Evolutionary conservation across 805 yeast genomes (phyloP), one percentile per base, ranked within the genome.

Genomic region (Candida loeiensis): DNA sequence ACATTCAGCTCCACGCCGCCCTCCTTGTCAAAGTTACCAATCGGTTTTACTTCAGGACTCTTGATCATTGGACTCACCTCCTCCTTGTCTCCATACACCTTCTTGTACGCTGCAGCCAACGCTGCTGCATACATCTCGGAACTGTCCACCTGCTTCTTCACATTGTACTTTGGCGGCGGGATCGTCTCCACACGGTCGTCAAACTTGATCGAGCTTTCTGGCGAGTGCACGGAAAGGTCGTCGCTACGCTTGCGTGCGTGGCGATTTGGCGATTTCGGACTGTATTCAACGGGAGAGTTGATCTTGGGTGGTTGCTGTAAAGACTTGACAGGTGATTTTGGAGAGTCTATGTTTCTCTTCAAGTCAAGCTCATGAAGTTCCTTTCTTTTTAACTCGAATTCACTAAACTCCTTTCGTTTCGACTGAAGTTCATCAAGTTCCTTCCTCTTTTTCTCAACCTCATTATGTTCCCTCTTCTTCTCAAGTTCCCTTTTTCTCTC

Each of bases 151-250:
- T 28, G 19, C n/a, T 28, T 18, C 22, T 28, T 30, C 34, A 37
- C 7, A 14, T 32, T 13, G 34, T 40, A 13, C 21, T 31, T 16
- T 18, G 34, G 44, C 18, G 55, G 46, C 2, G 66, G 64, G 26
- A 67, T 66, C 5, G 71, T 66, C 42, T 67, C 68, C 7, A 65
- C 66, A 8, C 54, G 54, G 5, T 64, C 67, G 27, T 52, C 52
- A 37, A 68, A 68, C 46, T 64, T 63, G 44, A 68, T 68, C 4
- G 71, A 65, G 30, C 48, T 55, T 1, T 57, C 47, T 7, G 62
- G 55, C 1, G 71, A 63, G 7, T 34, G 33, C 12, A 22, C 38
- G 2, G 55, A 49, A 11, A 27, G 24, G 5, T 45, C 51, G 12
- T 45, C 48, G 20, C 39, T 40, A 13, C 36, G 45, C 20, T 13